A percentile compares a stretch with the other conserved stretches of the same genome.
Evolutionary conservation across 495 filamentous ascomycete species (phyloP).

Genomic region (Venustampulla echinocandica): DNA sequence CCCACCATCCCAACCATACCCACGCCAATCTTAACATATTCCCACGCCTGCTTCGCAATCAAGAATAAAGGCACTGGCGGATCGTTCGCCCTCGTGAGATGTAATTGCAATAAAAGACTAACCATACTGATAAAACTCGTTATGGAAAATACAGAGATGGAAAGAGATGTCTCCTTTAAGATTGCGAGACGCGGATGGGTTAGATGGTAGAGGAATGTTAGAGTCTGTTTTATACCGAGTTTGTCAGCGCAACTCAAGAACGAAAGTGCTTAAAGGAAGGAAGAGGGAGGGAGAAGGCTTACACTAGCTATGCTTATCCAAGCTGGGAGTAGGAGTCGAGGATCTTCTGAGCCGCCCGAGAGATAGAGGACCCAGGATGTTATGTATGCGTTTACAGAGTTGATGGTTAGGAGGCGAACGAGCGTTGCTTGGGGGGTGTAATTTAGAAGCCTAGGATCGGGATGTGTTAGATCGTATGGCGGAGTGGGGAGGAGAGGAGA

Average conservation of each 20-base stretch:
- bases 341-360: slow-evolving; percentile 64
- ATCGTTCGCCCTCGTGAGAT: slow-evolving; percentile 56
- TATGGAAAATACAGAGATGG: slow-evolving; percentile 66
- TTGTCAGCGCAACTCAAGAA: too few relatives aligned
- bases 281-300: not conserved
- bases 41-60: slow-evolving; percentile 32
- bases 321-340: slow-evolving; percentile 69
- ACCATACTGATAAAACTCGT: slow-evolving; percentile 71
- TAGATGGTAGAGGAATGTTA: slow-evolving; percentile 72
- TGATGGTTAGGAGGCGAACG: slow-evolving; percentile 73
- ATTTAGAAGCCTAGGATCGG: slow-evolving; percentile 64
- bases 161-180: slow-evolving; percentile 69
- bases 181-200: slow-evolving; percentile 76
- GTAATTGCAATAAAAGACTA: slow-evolving; percentile 57
- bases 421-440: slow-evolving; percentile 81
- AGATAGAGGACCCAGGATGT: slow-evolving; percentile 74
- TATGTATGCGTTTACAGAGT: slow-evolving; percentile 69
- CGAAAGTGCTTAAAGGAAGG: too few relatives aligned
- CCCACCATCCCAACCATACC: slow-evolving; percentile 23
- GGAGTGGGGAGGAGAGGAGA: not conserved
- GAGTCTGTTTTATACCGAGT: slow-evolving; percentile 37
- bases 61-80: slow-evolving; percentile 53
- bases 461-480: not conserved
- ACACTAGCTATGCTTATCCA: slow-evolving; percentile 75
- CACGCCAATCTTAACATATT: slow-evolving; percentile 13